A percentile compares a stretch with the other conserved stretches of the same genome.
phyloP scores from a whole-genome alignment of 208 protist species.

The Leishmania arabica region DNA sequence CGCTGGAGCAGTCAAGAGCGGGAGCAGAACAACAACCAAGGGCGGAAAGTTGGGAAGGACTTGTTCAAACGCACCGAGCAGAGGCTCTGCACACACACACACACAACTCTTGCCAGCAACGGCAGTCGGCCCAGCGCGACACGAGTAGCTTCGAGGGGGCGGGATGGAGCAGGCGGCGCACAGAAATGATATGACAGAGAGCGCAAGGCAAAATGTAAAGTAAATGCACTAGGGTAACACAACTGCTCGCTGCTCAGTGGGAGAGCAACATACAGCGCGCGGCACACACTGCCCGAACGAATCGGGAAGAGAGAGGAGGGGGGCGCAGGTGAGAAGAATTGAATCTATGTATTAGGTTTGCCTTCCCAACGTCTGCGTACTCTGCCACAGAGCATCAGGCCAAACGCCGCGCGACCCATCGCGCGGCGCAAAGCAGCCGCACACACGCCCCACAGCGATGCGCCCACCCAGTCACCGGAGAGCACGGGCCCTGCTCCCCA shows the following conservation, averaged over 20 bases:
- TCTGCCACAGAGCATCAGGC: not conserved
- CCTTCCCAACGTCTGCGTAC: not conserved
- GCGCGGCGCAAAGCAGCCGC: too few relatives aligned
- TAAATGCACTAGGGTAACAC: not conserved
- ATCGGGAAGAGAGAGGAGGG: not conserved
- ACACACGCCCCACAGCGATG: not conserved
- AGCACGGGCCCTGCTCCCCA: too few relatives aligned
- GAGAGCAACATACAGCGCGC: conserved; percentile 5
- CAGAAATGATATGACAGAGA: not conserved
- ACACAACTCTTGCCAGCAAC: not conserved
- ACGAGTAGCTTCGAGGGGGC: not conserved
- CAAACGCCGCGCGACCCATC: not conserved
- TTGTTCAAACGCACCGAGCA: not conserved
- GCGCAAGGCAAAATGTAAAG: not conserved
- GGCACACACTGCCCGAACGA: not conserved
- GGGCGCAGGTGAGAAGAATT: not conserved
- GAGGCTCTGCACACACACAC: not conserved
- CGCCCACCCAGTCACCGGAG: too few relatives aligned
- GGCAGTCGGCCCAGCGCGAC: too few relatives aligned
- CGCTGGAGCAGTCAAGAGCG: not conserved
- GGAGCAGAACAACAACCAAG: not conserved
- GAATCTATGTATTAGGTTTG: not conserved
- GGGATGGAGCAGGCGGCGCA: not conserved
- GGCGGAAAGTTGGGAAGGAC: not conserved
- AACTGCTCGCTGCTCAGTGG: not conserved